These are phyloP conservation scores for Brassica balearica DNA, from an alignment of 441 rosid species.

Conservation along the genomic window DNA sequence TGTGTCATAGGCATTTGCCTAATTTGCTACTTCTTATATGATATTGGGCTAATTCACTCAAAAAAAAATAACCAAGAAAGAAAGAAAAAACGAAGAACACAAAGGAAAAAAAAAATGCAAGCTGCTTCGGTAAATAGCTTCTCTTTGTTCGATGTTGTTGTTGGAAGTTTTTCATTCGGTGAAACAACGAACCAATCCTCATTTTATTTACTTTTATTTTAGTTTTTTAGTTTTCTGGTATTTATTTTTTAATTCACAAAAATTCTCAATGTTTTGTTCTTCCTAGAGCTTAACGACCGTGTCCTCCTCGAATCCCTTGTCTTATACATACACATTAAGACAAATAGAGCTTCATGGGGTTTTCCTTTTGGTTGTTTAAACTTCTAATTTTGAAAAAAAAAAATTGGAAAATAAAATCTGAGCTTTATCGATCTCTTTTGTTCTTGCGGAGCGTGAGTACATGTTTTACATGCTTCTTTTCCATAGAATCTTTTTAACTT, in stretches of 20 bases:
- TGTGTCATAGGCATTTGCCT: too few species aligned
- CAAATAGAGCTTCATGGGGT: slow-evolving; percentile 48
- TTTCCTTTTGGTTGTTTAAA: slow-evolving; percentile 48
- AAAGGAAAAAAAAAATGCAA: slow-evolving; percentile 35
- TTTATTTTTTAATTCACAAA: background rate
- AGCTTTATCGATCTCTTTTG: slow-evolving; percentile 18
- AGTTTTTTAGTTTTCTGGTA: background rate
- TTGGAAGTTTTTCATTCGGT: slow-evolving; percentile 23
- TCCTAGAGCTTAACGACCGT: slow-evolving; percentile 27
- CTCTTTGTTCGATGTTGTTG: slow-evolving; percentile 9
- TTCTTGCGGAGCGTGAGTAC: slow-evolving; percentile 14
- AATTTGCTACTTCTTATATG: too few species aligned
- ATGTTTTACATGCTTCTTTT: background rate
- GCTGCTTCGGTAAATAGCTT: slow-evolving; percentile 40
- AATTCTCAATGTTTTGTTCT: slow-evolving; percentile 11
- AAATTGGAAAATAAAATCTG: slow-evolving; percentile 3
- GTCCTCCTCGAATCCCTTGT: slow-evolving; percentile 50
- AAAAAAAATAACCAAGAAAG: background rate
- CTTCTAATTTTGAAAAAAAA: slow-evolving; percentile 42
- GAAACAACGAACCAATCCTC: slow-evolving; percentile 30
- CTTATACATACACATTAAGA: background rate
- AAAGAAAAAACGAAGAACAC: slow-evolving; percentile 28
- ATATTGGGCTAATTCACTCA: too few species aligned
- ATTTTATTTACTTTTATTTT: background rate
- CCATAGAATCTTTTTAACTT: background rate